Evolutionary conservation across 2,329 filamentous ascomycete genomes (phyloP).

Genomic region (Escovopsis sp.): DNA sequence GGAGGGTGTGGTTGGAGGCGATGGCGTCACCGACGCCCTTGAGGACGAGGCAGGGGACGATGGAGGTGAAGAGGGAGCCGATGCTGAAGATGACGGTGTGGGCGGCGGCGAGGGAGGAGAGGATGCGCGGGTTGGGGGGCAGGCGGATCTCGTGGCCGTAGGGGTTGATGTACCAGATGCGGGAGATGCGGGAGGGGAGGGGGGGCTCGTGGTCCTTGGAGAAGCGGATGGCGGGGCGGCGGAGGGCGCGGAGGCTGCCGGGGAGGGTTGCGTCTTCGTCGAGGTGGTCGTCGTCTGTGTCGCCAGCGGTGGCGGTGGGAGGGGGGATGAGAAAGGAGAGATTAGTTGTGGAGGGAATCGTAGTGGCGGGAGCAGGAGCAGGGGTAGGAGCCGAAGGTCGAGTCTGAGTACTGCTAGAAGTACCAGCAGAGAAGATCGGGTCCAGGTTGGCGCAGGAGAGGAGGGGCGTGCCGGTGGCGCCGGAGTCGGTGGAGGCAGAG

Average conservation of each 20-base stretch:
- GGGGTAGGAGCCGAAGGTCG: too few species aligned
- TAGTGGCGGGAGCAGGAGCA: too few species aligned
- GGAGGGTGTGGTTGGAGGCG: conserved; percentile 23
- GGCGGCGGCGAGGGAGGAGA: conserved; percentile 49
- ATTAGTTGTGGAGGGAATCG: too few species aligned
- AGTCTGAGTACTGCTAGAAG: too few species aligned
- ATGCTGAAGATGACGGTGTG: conserved; percentile 77
- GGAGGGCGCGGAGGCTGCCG: conserved; percentile 63
- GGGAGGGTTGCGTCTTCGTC: conserved; percentile 71
- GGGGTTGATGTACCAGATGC: conserved; percentile 95
- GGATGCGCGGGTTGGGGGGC: conserved; percentile 64
- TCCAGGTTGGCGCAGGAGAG: too few species aligned
- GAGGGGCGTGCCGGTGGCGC: conserved; percentile 11
- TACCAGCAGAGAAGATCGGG: too few species aligned
- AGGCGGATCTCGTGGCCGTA: conserved; percentile 94
- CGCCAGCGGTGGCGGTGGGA: conserved; percentile 21
- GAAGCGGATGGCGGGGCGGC: conserved; percentile 69
- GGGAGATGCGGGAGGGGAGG: conserved; percentile 58
- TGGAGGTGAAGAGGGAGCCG: conserved; percentile 81
- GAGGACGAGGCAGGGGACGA: conserved; percentile 70
- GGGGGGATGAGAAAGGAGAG: conserved; percentile 10
- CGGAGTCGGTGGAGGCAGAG: too few species aligned
- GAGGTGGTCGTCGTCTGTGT: conserved; percentile 41
- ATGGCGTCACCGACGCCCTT: conserved; percentile 52
- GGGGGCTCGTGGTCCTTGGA: conserved; percentile 63